A percentile compares a stretch with the other conserved stretches of the same genome.
Conservation (phyloP, 495 filamentous ascomycete species). For the Cercophora newfieldiana region DNA sequence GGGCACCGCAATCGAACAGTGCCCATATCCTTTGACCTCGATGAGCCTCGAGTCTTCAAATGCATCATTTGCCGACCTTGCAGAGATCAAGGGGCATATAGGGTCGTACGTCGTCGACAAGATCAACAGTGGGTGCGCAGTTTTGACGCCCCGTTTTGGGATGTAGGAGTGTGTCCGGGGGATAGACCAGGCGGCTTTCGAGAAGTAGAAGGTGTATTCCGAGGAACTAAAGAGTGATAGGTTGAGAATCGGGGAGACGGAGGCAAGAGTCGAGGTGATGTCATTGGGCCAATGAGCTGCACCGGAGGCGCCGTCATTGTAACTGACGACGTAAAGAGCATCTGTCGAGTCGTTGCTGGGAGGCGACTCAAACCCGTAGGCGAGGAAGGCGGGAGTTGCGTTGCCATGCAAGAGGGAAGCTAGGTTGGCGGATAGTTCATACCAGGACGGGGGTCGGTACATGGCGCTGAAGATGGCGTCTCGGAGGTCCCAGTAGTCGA, state of each 20-base stretch:
- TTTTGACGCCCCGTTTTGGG: slow-evolving; percentile 34
- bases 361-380: slow-evolving; percentile 26
- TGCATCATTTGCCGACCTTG: slow-evolving; percentile 37
- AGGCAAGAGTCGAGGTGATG: slow-evolving; percentile 26
- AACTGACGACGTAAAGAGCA: slow-evolving; percentile 24
- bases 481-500: slow-evolving; percentile 39
- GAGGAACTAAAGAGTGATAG: slow-evolving; percentile 26
- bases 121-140: slow-evolving; percentile 42
- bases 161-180: slow-evolving; percentile 41
- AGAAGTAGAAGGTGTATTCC: slow-evolving; percentile 32
- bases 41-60: slow-evolving; percentile 44
- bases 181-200: slow-evolving; percentile 41
- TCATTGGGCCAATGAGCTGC: slow-evolving; percentile 32
- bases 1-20: slow-evolving; percentile 43
- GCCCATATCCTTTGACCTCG: slow-evolving; percentile 47
- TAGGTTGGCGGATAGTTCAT: slow-evolving; percentile 36
- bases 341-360: slow-evolving; percentile 23
- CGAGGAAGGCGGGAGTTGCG: slow-evolving; percentile 41
- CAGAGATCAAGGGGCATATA: slow-evolving; percentile 44
- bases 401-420: slow-evolving; percentile 42
- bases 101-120: slow-evolving; percentile 48
- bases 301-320: slow-evolving; percentile 38
- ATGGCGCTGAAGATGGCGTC: slow-evolving; percentile 42
- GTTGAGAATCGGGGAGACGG: slow-evolving; percentile 34
- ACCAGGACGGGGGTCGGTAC: slow-evolving; percentile 40